phyloP scores from a whole-genome alignment of 768 basidiomycete genomes.

The Kwoniella newhampshirensis region DNA sequence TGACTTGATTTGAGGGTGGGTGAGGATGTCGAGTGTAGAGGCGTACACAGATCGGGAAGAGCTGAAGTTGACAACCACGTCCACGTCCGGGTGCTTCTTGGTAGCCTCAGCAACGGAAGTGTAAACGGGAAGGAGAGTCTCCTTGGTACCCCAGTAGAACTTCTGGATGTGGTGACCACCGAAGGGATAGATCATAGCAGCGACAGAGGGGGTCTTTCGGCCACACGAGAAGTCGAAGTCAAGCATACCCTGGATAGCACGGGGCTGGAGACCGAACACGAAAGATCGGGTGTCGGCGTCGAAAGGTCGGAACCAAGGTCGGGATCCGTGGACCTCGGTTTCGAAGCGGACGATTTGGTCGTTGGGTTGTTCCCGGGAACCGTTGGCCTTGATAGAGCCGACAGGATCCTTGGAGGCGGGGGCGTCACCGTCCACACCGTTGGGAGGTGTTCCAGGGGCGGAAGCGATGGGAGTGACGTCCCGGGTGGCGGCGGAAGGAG shows the following conservation, averaged over 20 bases:
- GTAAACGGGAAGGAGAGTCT: conserved; percentile 97
- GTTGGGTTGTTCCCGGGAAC: conserved; percentile 75
- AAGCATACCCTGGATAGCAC: conserved; percentile 97
- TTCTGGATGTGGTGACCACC: conserved; percentile 99
- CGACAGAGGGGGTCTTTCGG: conserved; percentile 82
- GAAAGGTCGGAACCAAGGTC: conserved; percentile 87
- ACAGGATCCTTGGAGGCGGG: conserved; percentile 51
- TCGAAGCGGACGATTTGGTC: conserved; percentile 93
- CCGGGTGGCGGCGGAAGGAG: conserved; percentile 57
- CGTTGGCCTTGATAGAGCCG: conserved; percentile 72
- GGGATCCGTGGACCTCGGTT: conserved; percentile 53
- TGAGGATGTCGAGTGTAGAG: conserved; percentile 87
- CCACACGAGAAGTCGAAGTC: conserved; percentile 99
- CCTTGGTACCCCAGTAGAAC: conserved; percentile 99
- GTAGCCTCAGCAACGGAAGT: conserved; percentile 86
- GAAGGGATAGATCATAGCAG: conserved; percentile 99
- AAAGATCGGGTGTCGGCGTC: conserved; percentile 91
- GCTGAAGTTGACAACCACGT: conserved; percentile 98
- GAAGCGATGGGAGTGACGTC: conserved; percentile 55
- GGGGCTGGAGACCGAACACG: conserved; percentile 97
- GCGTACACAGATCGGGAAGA: conserved; percentile 90
- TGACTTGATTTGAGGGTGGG: conserved; percentile 65
- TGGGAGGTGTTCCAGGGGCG: conserved; percentile 54
- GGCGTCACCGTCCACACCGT: conserved; percentile 24
- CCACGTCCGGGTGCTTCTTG: conserved; percentile 91